Evolutionary conservation across 140 eudicot species (phyloP).

Genomic region (Cichorium intybus): DNA sequence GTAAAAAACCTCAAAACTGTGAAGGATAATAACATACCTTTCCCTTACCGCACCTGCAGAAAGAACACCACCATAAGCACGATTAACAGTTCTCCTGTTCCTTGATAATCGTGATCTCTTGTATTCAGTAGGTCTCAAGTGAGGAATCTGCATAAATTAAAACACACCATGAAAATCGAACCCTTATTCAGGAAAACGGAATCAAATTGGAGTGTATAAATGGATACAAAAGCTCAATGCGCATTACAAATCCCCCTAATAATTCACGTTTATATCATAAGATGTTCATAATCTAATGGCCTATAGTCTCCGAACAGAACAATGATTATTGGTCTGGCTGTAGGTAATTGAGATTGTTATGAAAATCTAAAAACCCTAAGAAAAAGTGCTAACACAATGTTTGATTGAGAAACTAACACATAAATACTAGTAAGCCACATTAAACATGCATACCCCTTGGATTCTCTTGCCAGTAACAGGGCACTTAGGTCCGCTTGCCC

Average conservation of each 20-base stretch:
- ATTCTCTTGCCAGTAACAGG: constrained; percentile 90
- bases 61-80: constrained; percentile 87
- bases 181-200: too few species aligned
- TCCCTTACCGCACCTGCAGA: constrained; percentile 89
- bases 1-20: background rate
- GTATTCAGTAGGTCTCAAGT: constrained; percentile 87
- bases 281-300: too few species aligned
- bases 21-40: constrained; percentile 34
- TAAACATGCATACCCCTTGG: constrained; percentile 58
- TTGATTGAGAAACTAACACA: background rate
- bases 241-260: too few species aligned
- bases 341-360: too few species aligned
- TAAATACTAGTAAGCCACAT: background rate
- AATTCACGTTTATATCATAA: too few species aligned
- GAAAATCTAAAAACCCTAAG: background rate
- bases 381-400: background rate
- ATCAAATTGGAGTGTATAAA: too few species aligned
- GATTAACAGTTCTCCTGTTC: constrained; percentile 84
- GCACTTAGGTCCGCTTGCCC: constrained; percentile 88
- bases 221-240: too few species aligned
- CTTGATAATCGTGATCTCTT: constrained; percentile 75
- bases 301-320: background rate
- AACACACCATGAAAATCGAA: background rate
- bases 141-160: constrained; percentile 61
- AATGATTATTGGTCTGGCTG: too few species aligned